Conservation (phyloP, 495 filamentous ascomycete genomes). For the Xylaria bambusicola region DNA sequence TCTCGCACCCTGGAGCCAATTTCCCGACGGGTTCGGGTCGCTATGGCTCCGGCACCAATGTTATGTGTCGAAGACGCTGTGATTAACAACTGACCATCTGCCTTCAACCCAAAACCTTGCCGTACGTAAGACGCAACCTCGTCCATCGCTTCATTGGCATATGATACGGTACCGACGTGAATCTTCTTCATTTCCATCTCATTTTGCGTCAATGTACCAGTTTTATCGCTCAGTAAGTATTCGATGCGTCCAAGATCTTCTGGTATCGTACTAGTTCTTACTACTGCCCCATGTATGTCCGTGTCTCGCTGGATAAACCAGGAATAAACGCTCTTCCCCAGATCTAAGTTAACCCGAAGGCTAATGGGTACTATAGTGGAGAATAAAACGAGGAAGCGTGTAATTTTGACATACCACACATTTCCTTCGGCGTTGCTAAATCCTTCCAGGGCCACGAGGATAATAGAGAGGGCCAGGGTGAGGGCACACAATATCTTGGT, state of each 20-base stretch:
- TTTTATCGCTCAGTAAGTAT: slow-evolving; percentile 96
- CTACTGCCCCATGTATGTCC: slow-evolving; percentile 87
- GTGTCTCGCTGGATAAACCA: slow-evolving; percentile 91
- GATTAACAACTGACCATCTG: slow-evolving; percentile 50
- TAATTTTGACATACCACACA: slow-evolving; percentile 91
- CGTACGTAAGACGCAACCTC: slow-evolving; percentile 84
- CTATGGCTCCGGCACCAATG: slow-evolving; percentile 57
- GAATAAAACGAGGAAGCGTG: slow-evolving; percentile 96
- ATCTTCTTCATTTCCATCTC: slow-evolving; percentile 99
- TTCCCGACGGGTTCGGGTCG: slow-evolving; percentile 82
- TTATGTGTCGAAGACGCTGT: slow-evolving; percentile 74
- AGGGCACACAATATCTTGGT: slow-evolving; percentile 94
- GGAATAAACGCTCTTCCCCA: slow-evolving; percentile 95
- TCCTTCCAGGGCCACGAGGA: slow-evolving; percentile 85
- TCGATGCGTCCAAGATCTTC: slow-evolving; percentile 96
- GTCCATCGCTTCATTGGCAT: slow-evolving; percentile 98
- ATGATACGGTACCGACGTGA: slow-evolving; percentile 96
- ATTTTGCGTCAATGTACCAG: slow-evolving; percentile 95
- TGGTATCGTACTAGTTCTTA: slow-evolving; percentile 94
- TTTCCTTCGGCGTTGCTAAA: slow-evolving; percentile 65
- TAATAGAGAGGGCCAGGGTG: slow-evolving; percentile 80
- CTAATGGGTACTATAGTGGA: slow-evolving; percentile 98
- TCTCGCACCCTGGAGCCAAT: slow-evolving; percentile 92
- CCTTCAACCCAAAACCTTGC: slow-evolving; percentile 69
- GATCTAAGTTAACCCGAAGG: slow-evolving; percentile 91